Evolutionary conservation across 169 alveolate species (phyloP).

Genomic region (Plasmodium coatneyi): DNA sequence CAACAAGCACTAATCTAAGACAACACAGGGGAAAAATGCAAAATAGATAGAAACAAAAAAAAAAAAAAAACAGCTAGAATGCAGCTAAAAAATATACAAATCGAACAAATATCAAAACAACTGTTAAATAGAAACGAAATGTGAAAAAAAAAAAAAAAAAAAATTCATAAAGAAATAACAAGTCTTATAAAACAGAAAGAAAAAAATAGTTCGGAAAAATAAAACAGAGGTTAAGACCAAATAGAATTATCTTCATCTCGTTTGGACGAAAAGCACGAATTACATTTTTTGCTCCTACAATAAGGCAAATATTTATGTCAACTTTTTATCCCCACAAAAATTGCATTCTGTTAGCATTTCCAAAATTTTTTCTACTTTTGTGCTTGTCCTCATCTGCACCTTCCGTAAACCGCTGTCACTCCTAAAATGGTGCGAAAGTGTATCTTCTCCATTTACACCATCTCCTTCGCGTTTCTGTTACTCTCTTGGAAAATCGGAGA

Average conservation of each 20-base stretch:
- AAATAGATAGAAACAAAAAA: background rate
- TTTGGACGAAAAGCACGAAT: background rate
- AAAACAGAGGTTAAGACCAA: background rate
- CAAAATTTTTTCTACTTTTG: background rate
- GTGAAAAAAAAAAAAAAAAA: background rate
- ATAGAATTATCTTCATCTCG: background rate
- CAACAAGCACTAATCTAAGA: background rate
- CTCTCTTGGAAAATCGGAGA: slow-evolving; percentile 24
- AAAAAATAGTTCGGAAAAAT: background rate
- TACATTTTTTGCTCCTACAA: background rate
- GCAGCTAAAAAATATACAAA: background rate
- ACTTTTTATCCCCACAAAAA: background rate
- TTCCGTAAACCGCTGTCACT: background rate
- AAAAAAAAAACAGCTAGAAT: background rate
- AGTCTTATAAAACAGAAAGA: background rate
- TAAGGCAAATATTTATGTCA: background rate
- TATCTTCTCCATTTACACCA: background rate
- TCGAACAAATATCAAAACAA: background rate
- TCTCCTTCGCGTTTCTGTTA: background rate
- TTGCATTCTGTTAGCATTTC: background rate
- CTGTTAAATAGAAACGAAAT: background rate
- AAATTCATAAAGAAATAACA: background rate
- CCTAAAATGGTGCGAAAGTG: slow-evolving; percentile 5
- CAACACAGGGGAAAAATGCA: background rate
- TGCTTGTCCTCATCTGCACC: background rate